phyloP scores from a whole-genome alignment of 2,329 filamentous ascomycete genomes.

The Trichoderma simmonsii region DNA sequence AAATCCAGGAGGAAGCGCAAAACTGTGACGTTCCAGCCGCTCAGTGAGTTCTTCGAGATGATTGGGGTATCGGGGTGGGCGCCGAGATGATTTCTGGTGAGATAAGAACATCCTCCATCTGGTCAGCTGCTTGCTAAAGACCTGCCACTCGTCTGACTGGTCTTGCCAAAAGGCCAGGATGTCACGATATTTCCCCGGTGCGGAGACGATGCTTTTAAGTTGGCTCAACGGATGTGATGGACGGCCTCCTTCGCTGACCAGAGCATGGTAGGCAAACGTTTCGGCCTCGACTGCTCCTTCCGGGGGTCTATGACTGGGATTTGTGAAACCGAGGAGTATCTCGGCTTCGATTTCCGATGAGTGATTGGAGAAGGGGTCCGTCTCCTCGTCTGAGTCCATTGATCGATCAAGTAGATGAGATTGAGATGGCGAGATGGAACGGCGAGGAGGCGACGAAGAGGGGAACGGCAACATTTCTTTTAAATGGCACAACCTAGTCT shows the following conservation, averaged over 20 bases:
- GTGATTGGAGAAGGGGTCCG: not conserved
- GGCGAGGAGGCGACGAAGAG: not conserved
- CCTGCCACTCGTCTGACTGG: conserved; percentile 12
- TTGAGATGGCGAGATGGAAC: not conserved
- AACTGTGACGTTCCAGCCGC: conserved; percentile 6
- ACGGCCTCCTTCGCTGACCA: conserved; percentile 16
- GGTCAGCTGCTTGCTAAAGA: conserved; percentile 14
- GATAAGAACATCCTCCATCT: conserved; percentile 15
- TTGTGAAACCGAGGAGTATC: not conserved
- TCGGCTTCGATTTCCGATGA: not conserved
- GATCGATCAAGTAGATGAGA: not conserved
- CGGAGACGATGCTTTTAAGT: not conserved
- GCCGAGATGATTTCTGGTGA: conserved; percentile 4
- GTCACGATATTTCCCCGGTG: conserved; percentile 9
- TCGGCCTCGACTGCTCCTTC: not conserved
- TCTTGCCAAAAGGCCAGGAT: conserved; percentile 17
- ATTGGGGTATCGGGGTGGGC: not conserved
- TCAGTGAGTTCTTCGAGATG: conserved; percentile 12
- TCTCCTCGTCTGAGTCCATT: not conserved
- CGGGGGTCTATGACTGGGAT: not conserved
- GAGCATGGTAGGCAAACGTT: conserved; percentile 1
- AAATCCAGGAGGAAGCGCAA: conserved; percentile 4
- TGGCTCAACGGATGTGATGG: conserved; percentile 15
- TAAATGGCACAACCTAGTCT: not conserved
- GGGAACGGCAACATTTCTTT: not conserved